Base-by-base conservation (phyloP, 139 green algal genomes). In the Micractinium sp. region DNA sequence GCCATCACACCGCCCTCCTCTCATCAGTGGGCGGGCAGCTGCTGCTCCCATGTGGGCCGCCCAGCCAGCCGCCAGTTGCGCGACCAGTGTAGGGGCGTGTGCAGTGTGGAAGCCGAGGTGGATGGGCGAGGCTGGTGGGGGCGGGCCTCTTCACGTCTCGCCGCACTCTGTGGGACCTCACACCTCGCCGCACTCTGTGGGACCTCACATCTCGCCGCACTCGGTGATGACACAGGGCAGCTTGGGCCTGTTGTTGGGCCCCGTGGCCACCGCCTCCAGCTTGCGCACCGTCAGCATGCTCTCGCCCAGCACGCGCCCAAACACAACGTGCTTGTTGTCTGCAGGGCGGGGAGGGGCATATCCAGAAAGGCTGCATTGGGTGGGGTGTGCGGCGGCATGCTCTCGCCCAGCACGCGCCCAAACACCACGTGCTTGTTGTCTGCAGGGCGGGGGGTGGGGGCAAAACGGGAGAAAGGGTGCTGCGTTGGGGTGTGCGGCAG, bases 281-380 rank as follows among this genome's bases (percentile, higher is more conserved):
- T 99, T 99, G 29, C 97, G 91, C 89, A 99, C 92, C 60, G 98
- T 91, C 29, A 99, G 93, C 91, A 99, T 80, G 1, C 96, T 91
- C 29, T 99, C 97, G 12, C 93, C 96, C 22, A 99, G 36, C 39
- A 99, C 95, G 25, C 97, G 90, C 36, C 94, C 94, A 94, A 99
- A 99, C 38, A 99, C 96, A 7, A 99, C 96, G 90, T 99, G 97
- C 94, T 99, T 99, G 89, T 95, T 93, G 92, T 99, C 97, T 81
- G 88, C 69, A 56, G 41, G 20, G 4, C 22, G n/a, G 47, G 53
- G 14, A n/a, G 5, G 13, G 29, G 13, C 23, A 35, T 19, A 36
- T 5, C 25, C 2, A 22, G 25, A 36, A 36, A 22, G 69, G 31
- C 19, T 74, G 47, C 47, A 56, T 56, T 56, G 47, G 23, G 14